Base-by-base conservation (phyloP, 495 filamentous ascomycete genomes). In the Penicillium canariense region DNA sequence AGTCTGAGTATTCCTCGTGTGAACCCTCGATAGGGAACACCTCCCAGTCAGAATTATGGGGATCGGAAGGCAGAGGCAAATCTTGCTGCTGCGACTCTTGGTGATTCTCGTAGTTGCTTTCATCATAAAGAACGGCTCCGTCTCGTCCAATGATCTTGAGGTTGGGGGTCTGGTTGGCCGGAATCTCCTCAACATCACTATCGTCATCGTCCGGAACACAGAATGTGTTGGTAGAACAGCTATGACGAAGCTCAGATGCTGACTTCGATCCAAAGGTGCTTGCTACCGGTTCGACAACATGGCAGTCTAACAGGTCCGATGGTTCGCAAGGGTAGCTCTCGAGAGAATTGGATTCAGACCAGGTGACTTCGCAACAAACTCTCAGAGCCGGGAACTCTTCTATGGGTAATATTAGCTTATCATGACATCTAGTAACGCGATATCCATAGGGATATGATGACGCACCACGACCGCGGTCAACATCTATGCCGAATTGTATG, bases 401-500 rank as follows among this genome's bases (percentile, higher is more conserved):
- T 78, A 47, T 44, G 7, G 3, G 30, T 31, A 6, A 12, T 36
- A 40, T 63, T 38, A 65, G 58, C 11, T 8, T 18, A 8, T 23
- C 17, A 35, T n/a, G 51, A n/a, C 42, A 43, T 2, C 27, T 8
- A 27, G 5, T 9, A 17, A n/a, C 14, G 39, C 18, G 27, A 27
- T 18, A 3, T 5, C 10, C 18, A 22, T 5, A 12, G 11, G 22
- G 25, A 12, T 26, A 69, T 72, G 30, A 46, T 46, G 43, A 46
- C 43, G 17, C 61, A 81, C 79, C 69, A 23, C 63, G 56, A 25
- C 77, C 80, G 55, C 80, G 79, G 39, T 77, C 74, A 1, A 85
- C 79, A 48, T 78, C 70, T 8, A 74, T 65, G 8, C 82, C 82
- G 60, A 85, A 84, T 12, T 71, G 78, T n/a, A 85, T 54, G 3